A percentile compares a stretch with the other conserved stretches of the same genome.
phyloP scores from a whole-genome alignment of 495 filamentous ascomycete genomes.

The Xylaria scruposa region DNA sequence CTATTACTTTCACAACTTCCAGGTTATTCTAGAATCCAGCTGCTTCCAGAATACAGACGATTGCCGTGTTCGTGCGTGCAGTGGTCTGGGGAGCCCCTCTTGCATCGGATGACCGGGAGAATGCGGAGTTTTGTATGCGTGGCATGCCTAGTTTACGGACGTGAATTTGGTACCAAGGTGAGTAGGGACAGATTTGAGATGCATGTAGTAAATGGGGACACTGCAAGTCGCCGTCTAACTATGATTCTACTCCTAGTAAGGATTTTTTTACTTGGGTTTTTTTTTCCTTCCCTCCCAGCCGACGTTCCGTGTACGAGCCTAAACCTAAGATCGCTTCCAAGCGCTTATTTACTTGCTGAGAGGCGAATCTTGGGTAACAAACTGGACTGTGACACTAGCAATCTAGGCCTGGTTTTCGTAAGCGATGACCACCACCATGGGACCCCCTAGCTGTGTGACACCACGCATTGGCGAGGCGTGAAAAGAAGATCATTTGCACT shows the following conservation, averaged over 20 bases:
- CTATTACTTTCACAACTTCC: background rate
- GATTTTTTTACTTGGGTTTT: background rate
- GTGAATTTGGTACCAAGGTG: conserved; percentile 18
- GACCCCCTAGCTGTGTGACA: conserved; percentile 15
- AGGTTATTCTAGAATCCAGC: conserved; percentile 4
- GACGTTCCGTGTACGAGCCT: background rate
- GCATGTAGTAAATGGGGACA: conserved; percentile 15
- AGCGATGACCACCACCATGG: conserved; percentile 11
- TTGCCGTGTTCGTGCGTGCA: conserved; percentile 6
- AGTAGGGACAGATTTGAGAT: conserved; percentile 18
- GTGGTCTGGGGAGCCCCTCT: conserved; percentile 1
- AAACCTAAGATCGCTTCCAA: conserved; percentile 6
- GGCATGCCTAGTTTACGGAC: conserved; percentile 12
- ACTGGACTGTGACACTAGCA: conserved; percentile 18
- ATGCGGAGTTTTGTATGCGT: conserved; percentile 22
- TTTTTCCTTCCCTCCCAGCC: conserved; percentile 2
- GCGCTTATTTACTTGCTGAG: conserved; percentile 24
- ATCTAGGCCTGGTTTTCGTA: conserved; percentile 15
- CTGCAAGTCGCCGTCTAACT: conserved; percentile 7
- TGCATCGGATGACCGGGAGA: conserved; percentile 22
- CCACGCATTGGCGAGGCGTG: conserved; percentile 15
- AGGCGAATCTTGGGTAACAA: conserved; percentile 25
- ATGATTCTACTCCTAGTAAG: background rate
- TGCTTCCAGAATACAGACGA: background rate
- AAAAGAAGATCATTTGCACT: conserved; percentile 21